Conservation (phyloP, 345 rosid species). For the Kernera saxatilis region DNA sequence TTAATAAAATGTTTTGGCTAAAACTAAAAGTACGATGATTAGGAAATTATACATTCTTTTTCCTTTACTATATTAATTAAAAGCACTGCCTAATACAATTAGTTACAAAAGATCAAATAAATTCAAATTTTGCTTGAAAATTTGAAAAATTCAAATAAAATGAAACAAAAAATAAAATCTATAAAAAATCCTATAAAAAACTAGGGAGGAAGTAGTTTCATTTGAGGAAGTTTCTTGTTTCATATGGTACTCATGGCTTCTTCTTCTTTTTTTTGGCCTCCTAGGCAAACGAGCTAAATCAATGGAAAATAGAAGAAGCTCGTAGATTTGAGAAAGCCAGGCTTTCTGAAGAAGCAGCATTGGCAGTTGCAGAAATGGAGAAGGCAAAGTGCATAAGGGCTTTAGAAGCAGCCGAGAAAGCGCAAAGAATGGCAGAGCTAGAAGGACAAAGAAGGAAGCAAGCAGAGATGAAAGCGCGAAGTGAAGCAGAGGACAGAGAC, state of each 20-base stretch:
- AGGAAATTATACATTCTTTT: too few relatives aligned
- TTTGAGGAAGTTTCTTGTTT: not conserved
- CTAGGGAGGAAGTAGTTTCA: not conserved
- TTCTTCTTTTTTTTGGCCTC: not conserved
- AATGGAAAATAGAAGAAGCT: constrained; percentile 61
- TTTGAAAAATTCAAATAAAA: not conserved
- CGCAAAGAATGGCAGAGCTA: constrained; percentile 59
- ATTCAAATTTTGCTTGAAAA: not conserved
- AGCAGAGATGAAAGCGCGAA: constrained; percentile 57
- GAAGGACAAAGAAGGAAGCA: constrained; percentile 60
- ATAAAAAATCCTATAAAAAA: not conserved
- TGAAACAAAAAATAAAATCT: too few relatives aligned
- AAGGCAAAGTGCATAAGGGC: constrained; percentile 74
- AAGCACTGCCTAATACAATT: too few relatives aligned
- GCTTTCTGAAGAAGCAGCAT: constrained; percentile 69
- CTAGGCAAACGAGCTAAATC: constrained; percentile 68
- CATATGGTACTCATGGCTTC: not conserved
- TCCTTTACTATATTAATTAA: not conserved
- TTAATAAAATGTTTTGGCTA: not conserved
- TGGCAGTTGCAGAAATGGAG: constrained; percentile 72
- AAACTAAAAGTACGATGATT: not conserved
- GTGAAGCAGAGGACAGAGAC: constrained; percentile 56
- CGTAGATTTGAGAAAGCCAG: constrained; percentile 60
- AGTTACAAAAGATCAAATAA: too few relatives aligned
- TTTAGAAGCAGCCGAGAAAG: constrained; percentile 70